Conservation (phyloP, 257 asterid genomes). For the Scutellaria galericulata region DNA sequence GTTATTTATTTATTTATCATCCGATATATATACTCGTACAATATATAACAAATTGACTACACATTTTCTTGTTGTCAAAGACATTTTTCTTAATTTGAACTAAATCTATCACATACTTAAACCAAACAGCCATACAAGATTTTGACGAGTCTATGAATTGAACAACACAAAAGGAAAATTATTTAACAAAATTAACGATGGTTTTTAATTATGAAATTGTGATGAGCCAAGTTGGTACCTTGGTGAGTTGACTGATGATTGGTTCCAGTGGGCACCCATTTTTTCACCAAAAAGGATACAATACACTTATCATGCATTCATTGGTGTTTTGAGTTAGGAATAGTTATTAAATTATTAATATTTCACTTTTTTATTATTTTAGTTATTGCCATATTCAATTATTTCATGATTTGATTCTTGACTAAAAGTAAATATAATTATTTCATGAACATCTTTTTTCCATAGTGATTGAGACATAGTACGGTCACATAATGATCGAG, state of each 20-base stretch:
- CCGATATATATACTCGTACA: too few species aligned
- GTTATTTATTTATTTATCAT: too few species aligned
- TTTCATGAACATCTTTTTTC: slow-evolving; percentile 19
- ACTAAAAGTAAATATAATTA: slow-evolving; percentile 30
- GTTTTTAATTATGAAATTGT: too few species aligned
- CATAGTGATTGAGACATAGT: slow-evolving; percentile 6
- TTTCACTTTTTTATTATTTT: slow-evolving; percentile 28
- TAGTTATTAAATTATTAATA: neutral
- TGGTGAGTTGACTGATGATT: slow-evolving; percentile 21
- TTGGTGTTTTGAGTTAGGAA: slow-evolving; percentile 23
- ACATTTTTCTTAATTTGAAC: too few species aligned
- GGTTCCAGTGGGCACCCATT: slow-evolving; percentile 6
- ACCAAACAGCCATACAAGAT: too few species aligned
- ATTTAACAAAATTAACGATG: too few species aligned
- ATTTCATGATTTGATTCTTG: slow-evolving; percentile 36
- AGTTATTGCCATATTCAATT: slow-evolving; percentile 30
- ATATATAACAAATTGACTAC: too few species aligned
- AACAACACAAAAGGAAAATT: too few species aligned
- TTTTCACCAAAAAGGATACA: slow-evolving; percentile 27
- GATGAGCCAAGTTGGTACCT: too few species aligned
- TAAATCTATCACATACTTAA: too few species aligned
- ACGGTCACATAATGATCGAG: slow-evolving; percentile 13
- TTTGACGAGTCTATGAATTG: too few species aligned
- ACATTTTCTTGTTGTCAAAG: too few species aligned
- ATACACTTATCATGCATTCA: slow-evolving; percentile 38